Evolutionary conservation across 192 early-diverging fungal genomes (phyloP), one percentile per base, ranked within the genome.

Genomic region (Haplosporangium gracile): DNA sequence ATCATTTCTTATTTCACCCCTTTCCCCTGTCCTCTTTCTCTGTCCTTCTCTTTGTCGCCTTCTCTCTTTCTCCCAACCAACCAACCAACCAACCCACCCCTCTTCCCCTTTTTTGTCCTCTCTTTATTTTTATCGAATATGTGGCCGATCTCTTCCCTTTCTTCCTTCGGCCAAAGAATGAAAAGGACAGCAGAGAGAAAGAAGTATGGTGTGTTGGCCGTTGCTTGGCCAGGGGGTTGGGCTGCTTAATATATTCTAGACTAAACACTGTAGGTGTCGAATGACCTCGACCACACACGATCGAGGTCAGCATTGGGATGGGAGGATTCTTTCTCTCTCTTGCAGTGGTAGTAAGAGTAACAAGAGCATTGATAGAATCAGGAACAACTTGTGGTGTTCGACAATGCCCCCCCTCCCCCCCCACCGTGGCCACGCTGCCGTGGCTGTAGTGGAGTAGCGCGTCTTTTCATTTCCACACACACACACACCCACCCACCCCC

Each of bases 111-210:
- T 40, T 68, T 76, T 42, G 49, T 47, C 26, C 36, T 40, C 42
- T 75, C 65, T n/a, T 77, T 73, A 10, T 68, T 70, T 36, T n/a
- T 40, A 63, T 32, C 57, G 26, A 65, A 36, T 76, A 34, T 68
- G 34, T 4, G 26, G 68, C 26, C 22, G 2, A 5, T 22, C 40
- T 38, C 7, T 43, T 43, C 10, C 10, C 5, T 43, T 43, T 5
- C 47, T 49, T 49, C 2, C 47, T 49, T 16, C 11, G 10, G 0
- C 15, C 47, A 11, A 51, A 34, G 39, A 71, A 71, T 71, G 40
- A 42, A 24, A 24, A 13, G 26, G 69, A 36, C 2, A 18, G 26
- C 20, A 38, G 18, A 72, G 71, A 45, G 11, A 45, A 38, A 5
- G 69, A 36, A 18, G 18, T 11, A 70, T 40, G 69, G 8, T 10